Conservation (phyloP, 1,139 yeast genomes). For the Pichia sp. region DNA sequence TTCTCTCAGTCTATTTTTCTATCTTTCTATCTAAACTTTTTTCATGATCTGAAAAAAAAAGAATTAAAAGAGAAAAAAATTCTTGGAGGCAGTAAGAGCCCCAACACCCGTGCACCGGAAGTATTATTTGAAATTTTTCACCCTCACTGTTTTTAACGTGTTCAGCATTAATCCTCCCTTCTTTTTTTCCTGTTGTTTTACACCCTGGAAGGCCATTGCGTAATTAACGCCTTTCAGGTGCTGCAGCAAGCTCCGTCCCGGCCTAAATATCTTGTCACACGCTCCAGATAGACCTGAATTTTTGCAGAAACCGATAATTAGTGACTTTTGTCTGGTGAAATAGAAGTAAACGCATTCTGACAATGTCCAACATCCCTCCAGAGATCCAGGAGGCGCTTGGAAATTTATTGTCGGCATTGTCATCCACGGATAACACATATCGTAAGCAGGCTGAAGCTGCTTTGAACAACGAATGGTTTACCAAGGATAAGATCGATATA, state of each 20-base stretch:
- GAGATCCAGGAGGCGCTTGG: conserved; percentile 55
- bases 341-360: not conserved
- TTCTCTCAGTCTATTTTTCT: not conserved
- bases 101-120: not conserved
- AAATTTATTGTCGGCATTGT: conserved; percentile 61
- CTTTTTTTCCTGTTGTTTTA: not conserved
- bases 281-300: not conserved
- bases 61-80: not conserved
- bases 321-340: not conserved
- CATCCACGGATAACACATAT: conserved; percentile 69
- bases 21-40: not conserved
- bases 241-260: not conserved
- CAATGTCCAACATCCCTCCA: conserved; percentile 58
- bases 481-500: conserved; percentile 57
- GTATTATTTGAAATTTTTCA: not conserved
- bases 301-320: not conserved
- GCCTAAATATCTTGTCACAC: not conserved
- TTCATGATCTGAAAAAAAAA: not conserved
- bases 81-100: not conserved
- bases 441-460: conserved; percentile 77
- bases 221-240: not conserved
- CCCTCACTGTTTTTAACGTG: not conserved
- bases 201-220: not conserved
- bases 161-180: not conserved
- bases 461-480: conserved; percentile 72